Base-by-base conservation (phyloP, 345 rosid species). In the Ricinus communis region DNA sequence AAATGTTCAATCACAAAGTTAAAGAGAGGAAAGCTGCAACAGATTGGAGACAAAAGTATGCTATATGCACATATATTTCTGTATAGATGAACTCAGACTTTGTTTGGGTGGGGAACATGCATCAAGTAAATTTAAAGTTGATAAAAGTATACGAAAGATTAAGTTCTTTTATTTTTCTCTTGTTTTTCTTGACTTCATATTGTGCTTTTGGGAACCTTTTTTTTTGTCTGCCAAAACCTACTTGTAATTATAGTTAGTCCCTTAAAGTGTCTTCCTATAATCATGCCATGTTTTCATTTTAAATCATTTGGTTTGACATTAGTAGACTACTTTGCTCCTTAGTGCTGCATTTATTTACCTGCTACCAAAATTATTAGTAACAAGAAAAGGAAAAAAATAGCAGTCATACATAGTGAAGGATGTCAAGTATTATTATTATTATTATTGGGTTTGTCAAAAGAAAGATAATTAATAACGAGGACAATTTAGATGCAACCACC, bases 221-320 rank as follows among this genome's bases (percentile, higher is more conserved):
- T 63, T 21, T 27, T 14, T 22, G 69, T 65, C 69, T 47, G 69
- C 25, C 36, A 47, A 65, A 27, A 28, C 31, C 50, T 64, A 27
- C n/a, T 12, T 27, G 68, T 43, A 64, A 64, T 64, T 45, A 46
- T 64, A 25, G 68, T 64, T 46, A 43, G 68, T 65, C 56, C 19
- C 43, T 25, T 24, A 46, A 65, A 65, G 41, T 49, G 69, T 16
- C 16, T 19, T 30, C 54, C 56, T 24, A 47, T 65, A 7, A 49
- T 65, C 56, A 65, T 64, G 31, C 13, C 21, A 45, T 43, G n/a
- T 64, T 64, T 13, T 64, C 49, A 45, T 65, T 65, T 16, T 49
- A 65, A n/a, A 65, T 65, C 69, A 65, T 65, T 46, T 65, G 13
- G 16, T 30, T 65, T 65, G 56, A 49, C 40, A 47, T 65, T 49